phyloP scores from a whole-genome alignment of 2,329 filamentous ascomycete genomes.

The Plectosphaerella sp. region DNA sequence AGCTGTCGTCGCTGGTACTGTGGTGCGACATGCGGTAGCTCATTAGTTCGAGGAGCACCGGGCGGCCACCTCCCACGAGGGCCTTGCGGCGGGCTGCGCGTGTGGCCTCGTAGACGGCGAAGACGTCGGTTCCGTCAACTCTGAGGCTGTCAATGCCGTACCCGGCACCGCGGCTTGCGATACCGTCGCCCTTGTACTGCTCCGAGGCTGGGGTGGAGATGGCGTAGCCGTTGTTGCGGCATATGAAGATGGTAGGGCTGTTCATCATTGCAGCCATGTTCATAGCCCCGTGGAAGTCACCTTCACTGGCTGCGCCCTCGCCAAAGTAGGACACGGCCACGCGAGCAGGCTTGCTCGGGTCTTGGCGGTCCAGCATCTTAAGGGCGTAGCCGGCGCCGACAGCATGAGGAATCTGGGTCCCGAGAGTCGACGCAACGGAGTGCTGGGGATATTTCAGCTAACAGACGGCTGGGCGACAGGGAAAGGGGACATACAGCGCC shows the following conservation, averaged over 20 bases:
- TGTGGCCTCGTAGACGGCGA: slow-evolving; percentile 79
- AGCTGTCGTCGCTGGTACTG: slow-evolving; percentile 94
- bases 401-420: slow-evolving; percentile 86
- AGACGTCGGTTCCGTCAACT: slow-evolving; percentile 89
- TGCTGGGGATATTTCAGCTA: slow-evolving; percentile 44
- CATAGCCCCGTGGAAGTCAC: slow-evolving; percentile 85
- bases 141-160: slow-evolving; percentile 94
- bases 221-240: slow-evolving; percentile 88
- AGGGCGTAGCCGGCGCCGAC: slow-evolving; percentile 83
- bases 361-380: slow-evolving; percentile 72
- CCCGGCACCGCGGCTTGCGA: slow-evolving; percentile 78
- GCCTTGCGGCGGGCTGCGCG: slow-evolving; percentile 73
- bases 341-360: slow-evolving; percentile 62
- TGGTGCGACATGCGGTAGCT: slow-evolving; percentile 97
- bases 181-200: slow-evolving; percentile 88
- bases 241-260: slow-evolving; percentile 87
- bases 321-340: slow-evolving; percentile 85
- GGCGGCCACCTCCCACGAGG: slow-evolving; percentile 72
- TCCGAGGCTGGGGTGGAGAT: slow-evolving; percentile 87
- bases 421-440: slow-evolving; percentile 77
- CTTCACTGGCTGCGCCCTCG: slow-evolving; percentile 85
- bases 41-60: slow-evolving; percentile 91
- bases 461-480: background rate
- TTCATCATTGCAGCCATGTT: slow-evolving; percentile 87
- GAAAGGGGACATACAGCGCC: slow-evolving; percentile 33